Percentiles rank a stretch among this genome's conserved stretches.
Conservation (phyloP, 2,329 filamentous ascomycete genomes). For the Nemania sp. region DNA sequence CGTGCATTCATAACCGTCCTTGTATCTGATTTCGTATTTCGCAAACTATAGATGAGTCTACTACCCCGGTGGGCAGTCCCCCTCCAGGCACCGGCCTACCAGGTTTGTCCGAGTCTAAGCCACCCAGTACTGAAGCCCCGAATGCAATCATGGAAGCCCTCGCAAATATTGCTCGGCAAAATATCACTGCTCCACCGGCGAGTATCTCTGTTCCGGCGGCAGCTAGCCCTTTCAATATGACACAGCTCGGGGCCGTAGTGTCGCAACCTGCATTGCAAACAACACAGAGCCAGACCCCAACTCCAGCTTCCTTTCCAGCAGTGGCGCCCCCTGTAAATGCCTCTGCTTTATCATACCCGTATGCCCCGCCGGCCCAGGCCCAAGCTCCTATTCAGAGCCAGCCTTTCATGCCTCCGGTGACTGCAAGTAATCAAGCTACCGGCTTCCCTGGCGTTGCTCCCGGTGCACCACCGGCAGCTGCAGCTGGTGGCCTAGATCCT, state of each 20-base stretch:
- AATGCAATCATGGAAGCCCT: constrained; percentile 81
- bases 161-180: constrained; percentile 84
- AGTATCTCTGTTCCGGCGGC: constrained; percentile 57
- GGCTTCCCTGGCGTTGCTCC: constrained; percentile 54
- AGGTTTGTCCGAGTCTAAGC: constrained; percentile 49
- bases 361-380: constrained; percentile 57
- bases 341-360: constrained; percentile 59
- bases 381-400: constrained; percentile 54
- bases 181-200: constrained; percentile 63
- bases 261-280: constrained; percentile 44
- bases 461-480: constrained; percentile 52
- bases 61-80: constrained; percentile 76
- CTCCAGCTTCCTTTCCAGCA: constrained; percentile 56
- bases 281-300: constrained; percentile 48
- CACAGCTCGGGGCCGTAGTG: constrained; percentile 41
- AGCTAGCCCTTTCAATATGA: constrained; percentile 44
- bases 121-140: constrained; percentile 57
- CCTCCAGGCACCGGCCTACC: constrained; percentile 59
- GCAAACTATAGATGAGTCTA: constrained; percentile 72
- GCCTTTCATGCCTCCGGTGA: constrained; percentile 48
- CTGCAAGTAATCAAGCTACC: constrained; percentile 55
- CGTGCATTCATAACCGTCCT: constrained; percentile 26
- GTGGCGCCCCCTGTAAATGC: constrained; percentile 70
- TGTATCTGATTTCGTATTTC: constrained; percentile 56
- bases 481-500: constrained; percentile 58